phyloP scores from a whole-genome alignment of 768 basidiomycete genomes.

The Lactarius indigo region DNA sequence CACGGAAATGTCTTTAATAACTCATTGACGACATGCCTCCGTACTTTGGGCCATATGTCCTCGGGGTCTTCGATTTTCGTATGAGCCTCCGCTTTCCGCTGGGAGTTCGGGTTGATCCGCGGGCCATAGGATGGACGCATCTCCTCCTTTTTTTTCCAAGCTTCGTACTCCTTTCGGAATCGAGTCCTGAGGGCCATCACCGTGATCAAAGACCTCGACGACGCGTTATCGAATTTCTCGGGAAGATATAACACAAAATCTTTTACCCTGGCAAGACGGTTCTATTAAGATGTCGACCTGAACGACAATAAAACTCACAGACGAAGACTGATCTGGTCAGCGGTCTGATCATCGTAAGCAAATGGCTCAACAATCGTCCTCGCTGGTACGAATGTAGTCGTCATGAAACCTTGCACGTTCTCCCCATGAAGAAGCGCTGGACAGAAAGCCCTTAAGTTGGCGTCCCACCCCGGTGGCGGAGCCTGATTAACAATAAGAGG shows the following conservation, averaged over 20 bases:
- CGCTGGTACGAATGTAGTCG: constrained; percentile 2
- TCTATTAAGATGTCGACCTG: not conserved
- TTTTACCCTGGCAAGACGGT: not conserved
- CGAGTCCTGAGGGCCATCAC: not conserved
- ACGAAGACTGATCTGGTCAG: not conserved
- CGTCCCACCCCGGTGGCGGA: too few relatives aligned
- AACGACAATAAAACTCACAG: not conserved
- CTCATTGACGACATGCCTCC: not conserved
- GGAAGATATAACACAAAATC: constrained; percentile 9
- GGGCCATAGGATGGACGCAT: not conserved
- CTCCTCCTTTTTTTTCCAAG: not conserved
- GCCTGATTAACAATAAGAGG: too few relatives aligned
- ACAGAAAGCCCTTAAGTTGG: too few relatives aligned
- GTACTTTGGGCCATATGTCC: not conserved
- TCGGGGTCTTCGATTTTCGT: not conserved
- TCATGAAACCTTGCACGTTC: constrained; percentile 25
- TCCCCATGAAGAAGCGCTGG: constrained; percentile 21
- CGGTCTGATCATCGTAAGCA: not conserved
- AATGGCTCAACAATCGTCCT: not conserved
- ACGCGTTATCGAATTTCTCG: constrained; percentile 3
- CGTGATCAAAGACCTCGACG: not conserved
- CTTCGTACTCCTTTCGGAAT: constrained; percentile 1
- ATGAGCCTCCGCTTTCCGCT: not conserved
- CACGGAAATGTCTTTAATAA: constrained; percentile 13
- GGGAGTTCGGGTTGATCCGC: not conserved